phyloP scores from a whole-genome alignment of 2,329 filamentous ascomycete species.

The Aspergillus felis region DNA sequence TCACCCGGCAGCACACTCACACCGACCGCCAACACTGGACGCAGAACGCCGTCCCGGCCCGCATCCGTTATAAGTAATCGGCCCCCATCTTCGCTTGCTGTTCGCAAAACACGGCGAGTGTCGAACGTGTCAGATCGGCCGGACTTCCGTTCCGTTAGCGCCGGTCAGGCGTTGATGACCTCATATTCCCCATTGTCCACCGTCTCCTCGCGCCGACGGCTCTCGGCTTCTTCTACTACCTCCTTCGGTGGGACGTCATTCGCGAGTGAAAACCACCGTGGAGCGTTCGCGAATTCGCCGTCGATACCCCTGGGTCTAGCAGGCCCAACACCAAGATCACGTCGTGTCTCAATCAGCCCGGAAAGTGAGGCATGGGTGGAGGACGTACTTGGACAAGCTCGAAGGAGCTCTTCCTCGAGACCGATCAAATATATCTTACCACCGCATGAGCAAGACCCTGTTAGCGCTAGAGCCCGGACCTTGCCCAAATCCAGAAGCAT shows the following conservation, averaged over 20 bases:
- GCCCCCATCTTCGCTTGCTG: constrained; percentile 36
- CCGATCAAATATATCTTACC: constrained; percentile 21
- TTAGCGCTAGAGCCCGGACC: constrained; percentile 10
- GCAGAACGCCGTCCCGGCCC: constrained; percentile 36
- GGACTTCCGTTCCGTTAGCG: constrained; percentile 22
- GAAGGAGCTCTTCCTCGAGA: constrained; percentile 34
- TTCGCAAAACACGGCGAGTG: constrained; percentile 36
- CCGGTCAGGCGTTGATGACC: constrained; percentile 24
- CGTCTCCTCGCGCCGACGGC: constrained; percentile 26
- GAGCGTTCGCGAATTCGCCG: constrained; percentile 23
- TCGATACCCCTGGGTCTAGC: constrained; percentile 43
- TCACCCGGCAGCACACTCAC: constrained; percentile 23
- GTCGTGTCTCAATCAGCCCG: constrained; percentile 40
- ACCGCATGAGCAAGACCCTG: constrained; percentile 13
- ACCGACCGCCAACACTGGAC: constrained; percentile 23
- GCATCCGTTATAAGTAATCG: constrained; percentile 34
- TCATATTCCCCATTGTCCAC: constrained; percentile 28
- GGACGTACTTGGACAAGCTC: constrained; percentile 43
- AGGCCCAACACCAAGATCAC: constrained; percentile 39
- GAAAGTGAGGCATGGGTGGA: constrained; percentile 48
- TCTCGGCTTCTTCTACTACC: constrained; percentile 37
- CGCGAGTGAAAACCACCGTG: constrained; percentile 23
- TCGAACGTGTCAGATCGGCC: constrained; percentile 32
- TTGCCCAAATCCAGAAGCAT: constrained; percentile 35
- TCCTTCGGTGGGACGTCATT: constrained; percentile 30